These are phyloP conservation scores for Schoenoplectus tabernaemontani DNA, from an alignment of 202 grass and related monocot species.

Conservation along the genomic window DNA sequence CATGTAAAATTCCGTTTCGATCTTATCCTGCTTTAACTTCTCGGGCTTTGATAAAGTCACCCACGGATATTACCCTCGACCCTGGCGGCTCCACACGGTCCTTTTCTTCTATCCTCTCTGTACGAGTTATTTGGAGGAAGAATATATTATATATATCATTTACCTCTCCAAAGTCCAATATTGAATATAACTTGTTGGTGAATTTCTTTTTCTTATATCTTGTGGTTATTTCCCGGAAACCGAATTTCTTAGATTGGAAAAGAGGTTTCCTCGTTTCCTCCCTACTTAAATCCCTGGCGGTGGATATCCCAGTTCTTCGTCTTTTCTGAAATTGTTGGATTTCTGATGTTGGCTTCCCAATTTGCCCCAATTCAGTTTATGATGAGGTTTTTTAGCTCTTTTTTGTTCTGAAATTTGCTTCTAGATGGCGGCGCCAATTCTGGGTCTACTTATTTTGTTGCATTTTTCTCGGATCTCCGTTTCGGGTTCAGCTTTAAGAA, in stretches of 20 bases:
- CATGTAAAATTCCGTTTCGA: too few relatives aligned
- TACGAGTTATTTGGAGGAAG: too few relatives aligned
- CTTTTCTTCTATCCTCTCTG: too few relatives aligned
- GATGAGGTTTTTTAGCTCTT: slow-evolving; percentile 3
- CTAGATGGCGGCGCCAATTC: slow-evolving; percentile 17
- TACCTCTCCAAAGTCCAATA: too few relatives aligned
- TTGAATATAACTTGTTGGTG: too few relatives aligned
- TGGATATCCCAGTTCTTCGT: not conserved
- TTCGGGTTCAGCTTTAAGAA: slow-evolving; percentile 14
- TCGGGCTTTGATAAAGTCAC: too few relatives aligned
- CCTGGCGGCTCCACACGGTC: too few relatives aligned
- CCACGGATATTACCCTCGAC: too few relatives aligned
- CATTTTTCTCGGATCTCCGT: slow-evolving; percentile 25
- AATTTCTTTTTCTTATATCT: not conserved
- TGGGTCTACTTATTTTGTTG: slow-evolving; percentile 27
- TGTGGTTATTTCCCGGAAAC: not conserved
- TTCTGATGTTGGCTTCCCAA: not conserved
- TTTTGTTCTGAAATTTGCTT: slow-evolving; percentile 15
- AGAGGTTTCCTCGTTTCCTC: not conserved
- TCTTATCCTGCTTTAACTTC: too few relatives aligned
- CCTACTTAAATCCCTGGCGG: not conserved
- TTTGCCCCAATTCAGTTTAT: slow-evolving; percentile 14
- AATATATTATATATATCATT: too few relatives aligned
- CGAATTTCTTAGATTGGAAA: not conserved
- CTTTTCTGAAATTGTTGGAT: not conserved